Base-by-base conservation (phyloP, 805 yeast genomes). In the Candida maltosa region DNA sequence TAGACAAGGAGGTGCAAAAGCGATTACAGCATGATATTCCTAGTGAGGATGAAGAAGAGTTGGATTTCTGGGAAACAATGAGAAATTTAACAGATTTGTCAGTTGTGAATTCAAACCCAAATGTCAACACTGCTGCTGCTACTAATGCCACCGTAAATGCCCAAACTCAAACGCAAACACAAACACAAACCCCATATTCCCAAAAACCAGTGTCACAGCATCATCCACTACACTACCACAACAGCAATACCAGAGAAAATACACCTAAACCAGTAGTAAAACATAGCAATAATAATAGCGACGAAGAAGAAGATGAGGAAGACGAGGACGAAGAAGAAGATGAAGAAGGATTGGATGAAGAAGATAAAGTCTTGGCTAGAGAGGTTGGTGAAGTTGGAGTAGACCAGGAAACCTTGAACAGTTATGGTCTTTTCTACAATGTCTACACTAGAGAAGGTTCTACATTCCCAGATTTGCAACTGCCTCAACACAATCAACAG, bases 31-130 rank as follows among this genome's bases (percentile, higher is more conserved):
- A n/a, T n/a, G 39, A 38, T 34, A 26, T 43, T n/a, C 32, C 31
- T 18, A 33, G 37, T 23, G 78, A 69, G 24, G 80, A 73, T 9
- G 86, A 78, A 26, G 87, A 78, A 39, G 87, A 76, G 16, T 46
- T 75, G 22, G 87, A 80, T 51, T 82, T 80, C 50, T 81, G 86
- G 83, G 88, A 81, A 42, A 75, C 78, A 2, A 69, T 82, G 73
- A 65, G 82, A 32, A 68, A 78, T 12, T 50, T 80, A 16, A 75
- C 80, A 47, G 44, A 56, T 35, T 28, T 47, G 30, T n/a, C n/a
- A n/a, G n/a, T n/a, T n/a, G n/a, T n/a, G 10, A 20, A 20, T 20
- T 7, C 10, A 20, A 20, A 7, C 23, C 37, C 40, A 29, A 34
- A 46, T 24, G 22, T 26, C 10, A 34, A 39, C 22, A 53, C 25